Conservation (phyloP, 2,329 filamentous ascomycete species). For the Neonectria neomacrospora region DNA sequence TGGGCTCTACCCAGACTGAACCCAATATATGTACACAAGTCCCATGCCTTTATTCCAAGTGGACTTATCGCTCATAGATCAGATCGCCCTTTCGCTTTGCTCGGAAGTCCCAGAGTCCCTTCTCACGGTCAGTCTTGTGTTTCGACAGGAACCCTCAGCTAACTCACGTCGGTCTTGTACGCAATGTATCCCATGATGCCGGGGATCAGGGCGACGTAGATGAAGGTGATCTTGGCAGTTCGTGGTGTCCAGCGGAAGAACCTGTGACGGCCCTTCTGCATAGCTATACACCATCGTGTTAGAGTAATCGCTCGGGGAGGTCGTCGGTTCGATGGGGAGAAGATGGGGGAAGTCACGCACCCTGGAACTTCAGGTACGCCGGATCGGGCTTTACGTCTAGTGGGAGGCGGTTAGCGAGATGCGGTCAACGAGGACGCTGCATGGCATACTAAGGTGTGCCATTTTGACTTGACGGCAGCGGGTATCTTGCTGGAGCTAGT, state of each 20-base stretch:
- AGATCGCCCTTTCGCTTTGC: slow-evolving; percentile 90
- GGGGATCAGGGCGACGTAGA: slow-evolving; percentile 81
- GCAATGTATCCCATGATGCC: slow-evolving; percentile 75
- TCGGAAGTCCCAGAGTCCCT: slow-evolving; percentile 89
- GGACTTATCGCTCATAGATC: slow-evolving; percentile 77
- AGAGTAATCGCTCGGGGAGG: slow-evolving; percentile 27
- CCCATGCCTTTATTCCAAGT: slow-evolving; percentile 24
- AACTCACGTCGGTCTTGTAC: slow-evolving; percentile 87
- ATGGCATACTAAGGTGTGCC: slow-evolving; percentile 53
- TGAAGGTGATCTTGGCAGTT: slow-evolving; percentile 82
- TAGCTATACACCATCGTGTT: slow-evolving; percentile 65
- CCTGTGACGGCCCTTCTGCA: slow-evolving; percentile 86
- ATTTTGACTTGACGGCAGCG: slow-evolving; percentile 47
- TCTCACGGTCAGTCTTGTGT: slow-evolving; percentile 38
- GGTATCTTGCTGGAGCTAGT: slow-evolving; percentile 38
- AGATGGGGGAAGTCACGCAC: slow-evolving; percentile 46
- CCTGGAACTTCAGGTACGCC: slow-evolving; percentile 55
- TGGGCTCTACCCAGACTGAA: slow-evolving; percentile 43
- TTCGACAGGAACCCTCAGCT: slow-evolving; percentile 4
- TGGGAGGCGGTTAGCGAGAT: slow-evolving; percentile 42
- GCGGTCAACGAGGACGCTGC: neutral
- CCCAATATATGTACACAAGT: slow-evolving; percentile 57
- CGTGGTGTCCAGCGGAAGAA: slow-evolving; percentile 94
- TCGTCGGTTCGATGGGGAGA: slow-evolving; percentile 27
- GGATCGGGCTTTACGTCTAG: slow-evolving; percentile 56